Evolutionary conservation across 2,329 filamentous ascomycete species (phyloP).

Genomic region (Periconia sp.): DNA sequence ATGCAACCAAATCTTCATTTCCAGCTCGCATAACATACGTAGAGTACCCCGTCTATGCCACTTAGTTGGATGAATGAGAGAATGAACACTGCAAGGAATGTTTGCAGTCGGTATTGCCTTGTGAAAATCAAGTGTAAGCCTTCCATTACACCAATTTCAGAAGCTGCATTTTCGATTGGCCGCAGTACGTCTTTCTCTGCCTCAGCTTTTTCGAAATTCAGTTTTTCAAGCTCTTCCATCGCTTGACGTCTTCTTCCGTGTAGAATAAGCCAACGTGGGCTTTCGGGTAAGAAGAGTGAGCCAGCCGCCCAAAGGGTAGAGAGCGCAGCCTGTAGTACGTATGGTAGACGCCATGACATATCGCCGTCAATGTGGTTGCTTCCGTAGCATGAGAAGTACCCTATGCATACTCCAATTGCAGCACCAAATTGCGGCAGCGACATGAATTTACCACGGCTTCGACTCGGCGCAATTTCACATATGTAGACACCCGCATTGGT

Average conservation of each 20-base stretch:
- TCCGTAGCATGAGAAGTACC: conserved; percentile 68
- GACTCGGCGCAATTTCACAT: conserved; percentile 64
- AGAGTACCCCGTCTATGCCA: conserved; percentile 68
- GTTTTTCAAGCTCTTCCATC: too few species aligned
- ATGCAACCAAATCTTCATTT: not conserved
- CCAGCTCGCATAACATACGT: conserved; percentile 49
- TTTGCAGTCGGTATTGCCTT: conserved; percentile 16
- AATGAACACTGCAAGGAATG: conserved; percentile 59
- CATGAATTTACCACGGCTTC: conserved; percentile 57
- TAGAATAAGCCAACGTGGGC: conserved; percentile 24
- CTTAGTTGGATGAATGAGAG: conserved; percentile 66
- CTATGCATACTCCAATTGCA: conserved; percentile 58
- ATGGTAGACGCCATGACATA: conserved; percentile 64
- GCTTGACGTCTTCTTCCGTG: too few species aligned
- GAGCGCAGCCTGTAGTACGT: conserved; percentile 54
- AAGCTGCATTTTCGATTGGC: conserved; percentile 29
- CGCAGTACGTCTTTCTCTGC: conserved; percentile 57
- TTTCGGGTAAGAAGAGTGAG: conserved; percentile 13
- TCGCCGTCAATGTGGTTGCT: conserved; percentile 52
- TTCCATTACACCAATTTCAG: conserved; percentile 12
- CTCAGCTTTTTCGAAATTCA: conserved; percentile 37
- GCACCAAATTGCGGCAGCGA: conserved; percentile 61
- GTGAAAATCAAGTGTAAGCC: conserved; percentile 29
- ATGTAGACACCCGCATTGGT: conserved; percentile 66
- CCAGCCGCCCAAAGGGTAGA: conserved; percentile 9